Evolutionary conservation across 768 basidiomycete species (phyloP), one percentile per base, ranked within the genome.

Genomic region (Favolaschia claudopus): DNA sequence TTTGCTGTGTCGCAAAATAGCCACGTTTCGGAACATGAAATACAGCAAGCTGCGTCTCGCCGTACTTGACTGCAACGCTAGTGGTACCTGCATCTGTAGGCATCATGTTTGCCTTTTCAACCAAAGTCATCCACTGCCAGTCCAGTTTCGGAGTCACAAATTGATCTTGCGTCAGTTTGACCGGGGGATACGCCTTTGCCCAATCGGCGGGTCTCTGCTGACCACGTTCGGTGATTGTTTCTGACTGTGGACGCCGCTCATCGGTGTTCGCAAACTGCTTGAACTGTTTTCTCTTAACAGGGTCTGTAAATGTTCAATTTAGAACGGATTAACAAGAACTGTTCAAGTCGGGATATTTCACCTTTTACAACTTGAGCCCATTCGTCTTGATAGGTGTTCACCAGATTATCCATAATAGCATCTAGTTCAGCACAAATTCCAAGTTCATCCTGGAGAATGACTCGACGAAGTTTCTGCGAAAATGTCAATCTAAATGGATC

Each of bases 401-500:
- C 79, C 3, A 91, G 77, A n/a, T 76, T 72, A 20, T 85, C 77
- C 89, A 91, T 91, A 31, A 85, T 77, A 19, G 74, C 76, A 49
- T 91, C 91, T 9, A 92, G 78, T 37, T 90, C 85, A 19, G 72
- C 79, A 65, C 89, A 90, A 56, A 92, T 89, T 1, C 89, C 88
- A 1, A 92, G 81, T 56, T 86, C 82, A 63, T 92, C 90, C 19
- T 91, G 82, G 36, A 92, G 64, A 34, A 92, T 76, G 20, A 92
- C 85, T 45, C 81, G 81, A 36, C 80, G 79, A 14, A 92, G 79
- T 75, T 87, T 85, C 79, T 85, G 58, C 12, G 13, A 1, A 24
- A 36, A 25, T 32, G n/a, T 27, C 7, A 32, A n/a, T 33, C 47
- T 4, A 33, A n/a, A 17, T 34, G n/a, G 10, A 47, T 22, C 9